Conservation (phyloP, 306 rosid species). For the Hippophae tibetana region DNA sequence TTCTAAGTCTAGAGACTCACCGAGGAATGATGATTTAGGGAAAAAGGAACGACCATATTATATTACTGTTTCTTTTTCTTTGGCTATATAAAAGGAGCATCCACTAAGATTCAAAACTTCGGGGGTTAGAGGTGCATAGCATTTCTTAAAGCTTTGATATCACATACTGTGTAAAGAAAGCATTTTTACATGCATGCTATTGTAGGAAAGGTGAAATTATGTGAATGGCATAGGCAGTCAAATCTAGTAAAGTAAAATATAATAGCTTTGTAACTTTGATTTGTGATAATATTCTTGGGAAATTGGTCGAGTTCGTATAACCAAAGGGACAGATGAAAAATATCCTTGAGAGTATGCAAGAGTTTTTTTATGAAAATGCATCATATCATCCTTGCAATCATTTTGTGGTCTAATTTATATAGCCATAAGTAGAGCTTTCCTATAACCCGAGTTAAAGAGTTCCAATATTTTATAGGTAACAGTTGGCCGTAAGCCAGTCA, state of each 20-base stretch:
- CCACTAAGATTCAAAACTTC: too few relatives aligned
- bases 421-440: conserved; percentile 7
- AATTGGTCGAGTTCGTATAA: background rate
- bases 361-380: too few relatives aligned
- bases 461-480: conserved; percentile 58
- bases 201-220: background rate
- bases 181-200: background rate
- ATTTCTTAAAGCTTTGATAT: too few relatives aligned
- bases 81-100: too few relatives aligned
- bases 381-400: background rate
- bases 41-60: background rate
- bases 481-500: conserved; percentile 94
- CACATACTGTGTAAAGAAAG: too few relatives aligned
- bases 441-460: conserved; percentile 12
- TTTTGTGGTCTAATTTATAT: background rate
- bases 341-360: too few relatives aligned
- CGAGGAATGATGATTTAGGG: conserved; percentile 11
- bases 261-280: background rate
- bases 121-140: too few relatives aligned
- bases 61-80: too few relatives aligned
- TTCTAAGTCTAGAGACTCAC: conserved; percentile 11
- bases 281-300: background rate
- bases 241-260: background rate
- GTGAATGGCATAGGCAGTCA: background rate
- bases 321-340: background rate